Conservation (phyloP, 192 early-diverging fungal genomes). For the Coemansia sp. region DNA sequence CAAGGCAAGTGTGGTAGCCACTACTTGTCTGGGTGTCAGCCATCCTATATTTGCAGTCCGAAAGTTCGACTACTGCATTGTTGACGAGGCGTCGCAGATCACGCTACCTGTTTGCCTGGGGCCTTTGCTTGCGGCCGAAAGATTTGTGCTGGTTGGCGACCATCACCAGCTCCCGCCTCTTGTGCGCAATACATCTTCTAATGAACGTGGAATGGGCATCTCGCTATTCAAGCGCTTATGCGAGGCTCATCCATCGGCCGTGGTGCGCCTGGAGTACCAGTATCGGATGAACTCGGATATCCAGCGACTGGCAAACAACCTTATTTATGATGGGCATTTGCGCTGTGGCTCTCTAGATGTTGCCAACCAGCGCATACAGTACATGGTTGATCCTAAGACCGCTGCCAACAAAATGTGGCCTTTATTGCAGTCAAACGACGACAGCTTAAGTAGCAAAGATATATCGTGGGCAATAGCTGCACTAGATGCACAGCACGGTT, state of each 20-base stretch:
- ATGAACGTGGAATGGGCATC: conserved; percentile 40
- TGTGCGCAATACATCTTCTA: conserved; percentile 58
- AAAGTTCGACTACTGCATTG: conserved; percentile 92
- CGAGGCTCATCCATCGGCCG: conserved; percentile 76
- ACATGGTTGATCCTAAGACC: conserved; percentile 16
- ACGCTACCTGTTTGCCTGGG: conserved; percentile 88
- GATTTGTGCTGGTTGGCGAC: conserved; percentile 93
- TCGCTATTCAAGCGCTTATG: conserved; percentile 83
- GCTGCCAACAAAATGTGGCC: conserved; percentile 18
- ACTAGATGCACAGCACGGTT: conserved; percentile 64
- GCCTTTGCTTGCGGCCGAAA: conserved; percentile 76
- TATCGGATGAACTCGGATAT: conserved; percentile 95
- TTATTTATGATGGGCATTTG: conserved; percentile 81
- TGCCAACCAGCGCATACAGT: conserved; percentile 56
- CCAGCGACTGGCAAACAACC: conserved; percentile 77
- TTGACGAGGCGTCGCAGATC: conserved; percentile 96
- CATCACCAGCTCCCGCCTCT: conserved; percentile 93
- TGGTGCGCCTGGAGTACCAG: conserved; percentile 75
- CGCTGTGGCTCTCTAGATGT: conserved; percentile 68
- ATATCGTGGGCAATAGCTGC: conserved; percentile 63
- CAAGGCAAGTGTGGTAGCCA: conserved; percentile 70
- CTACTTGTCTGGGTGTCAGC: conserved; percentile 84
- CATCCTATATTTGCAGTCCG: conserved; percentile 74
- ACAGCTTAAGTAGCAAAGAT: conserved; percentile 21
- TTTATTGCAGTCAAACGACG: not conserved